Evolutionary conservation across 73 alveolate genomes (phyloP), one percentile per base, ranked within the genome.

Genomic region (Durusdinium trenchii): DNA sequence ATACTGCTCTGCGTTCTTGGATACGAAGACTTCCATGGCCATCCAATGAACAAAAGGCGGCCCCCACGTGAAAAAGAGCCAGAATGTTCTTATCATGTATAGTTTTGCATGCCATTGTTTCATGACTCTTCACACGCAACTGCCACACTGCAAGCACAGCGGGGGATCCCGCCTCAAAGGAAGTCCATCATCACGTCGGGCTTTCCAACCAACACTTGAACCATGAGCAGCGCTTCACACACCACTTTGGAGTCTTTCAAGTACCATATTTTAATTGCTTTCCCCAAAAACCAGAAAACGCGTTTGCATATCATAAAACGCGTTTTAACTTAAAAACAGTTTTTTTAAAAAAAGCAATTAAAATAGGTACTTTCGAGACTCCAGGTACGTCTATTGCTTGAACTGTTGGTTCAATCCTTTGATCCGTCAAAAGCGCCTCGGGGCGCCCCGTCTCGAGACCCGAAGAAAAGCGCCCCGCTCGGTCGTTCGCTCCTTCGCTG

Each of bases 301-400:
- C 18, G 3, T 42, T 7, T 20, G 42, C 10, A 42, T 23, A 14
- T 78, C 4, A 45, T 10, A 20, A 12, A 12, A 12, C 46, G 87
- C 87, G 62, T 45, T 78, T 78, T 45, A 12, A 7, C 5, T 45
- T 3, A 12, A 42, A 46, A 78, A 1, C 64, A 6, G 43, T 78
- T 78, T 78, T 78, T 43, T 2, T 42, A 18, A 38, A 20, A 78
- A 78, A 78, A 38, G 87, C 87, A 78, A 46, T 45, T 18, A 78
- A 78, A 78, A 78, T 61, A 78, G 87, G 87, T 78, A 78, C 87
- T 42, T 45, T 43, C 87, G 87, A 78, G 87, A 78, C 87, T 78
- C 87, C 60, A 78, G 87, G 87, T 78, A 78, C 16, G 46, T 46
- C 6, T 23, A 76, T 76, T 57, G 12, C 23, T 57, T 57, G 69